A percentile compares a stretch with the other conserved stretches of the same genome.
phyloP scores from a whole-genome alignment of 2,329 filamentous ascomycete genomes.

The Alternaria novae-zelandiae region DNA sequence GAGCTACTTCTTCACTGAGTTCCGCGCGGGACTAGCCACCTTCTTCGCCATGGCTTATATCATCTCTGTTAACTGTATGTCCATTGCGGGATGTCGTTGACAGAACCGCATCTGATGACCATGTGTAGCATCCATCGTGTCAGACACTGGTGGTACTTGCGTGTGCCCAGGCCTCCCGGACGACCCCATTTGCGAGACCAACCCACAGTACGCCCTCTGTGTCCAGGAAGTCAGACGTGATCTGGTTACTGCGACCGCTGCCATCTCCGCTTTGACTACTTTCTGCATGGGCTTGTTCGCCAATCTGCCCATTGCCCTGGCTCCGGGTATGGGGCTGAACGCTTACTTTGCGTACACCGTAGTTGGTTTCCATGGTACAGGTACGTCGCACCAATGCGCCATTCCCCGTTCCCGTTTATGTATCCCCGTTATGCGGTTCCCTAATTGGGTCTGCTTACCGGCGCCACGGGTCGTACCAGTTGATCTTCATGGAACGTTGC shows the following conservation, averaged over 20 bases:
- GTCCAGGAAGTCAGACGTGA: conserved; percentile 71
- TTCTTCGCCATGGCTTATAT: conserved; percentile 62
- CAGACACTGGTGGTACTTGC: conserved; percentile 76
- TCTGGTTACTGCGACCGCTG: conserved; percentile 82
- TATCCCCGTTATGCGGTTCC: conserved; percentile 15
- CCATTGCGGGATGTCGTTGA: conserved; percentile 40
- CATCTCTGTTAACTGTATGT: conserved; percentile 65
- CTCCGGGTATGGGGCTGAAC: conserved; percentile 82
- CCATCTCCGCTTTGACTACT: conserved; percentile 78
- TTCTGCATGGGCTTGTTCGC: conserved; percentile 85
- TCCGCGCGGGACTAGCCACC: conserved; percentile 81
- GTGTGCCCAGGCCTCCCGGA: conserved; percentile 63
- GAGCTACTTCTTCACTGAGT: conserved; percentile 80
- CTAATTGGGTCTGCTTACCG: background rate
- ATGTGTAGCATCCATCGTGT: conserved; percentile 64
- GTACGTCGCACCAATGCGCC: conserved; percentile 43
- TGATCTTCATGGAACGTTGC: conserved; percentile 10
- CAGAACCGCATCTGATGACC: conserved; percentile 12
- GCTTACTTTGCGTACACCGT: conserved; percentile 86
- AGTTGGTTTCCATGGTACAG: conserved; percentile 77
- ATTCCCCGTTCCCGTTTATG: conserved; percentile 22
- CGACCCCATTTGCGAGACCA: conserved; percentile 59
- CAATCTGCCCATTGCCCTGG: conserved; percentile 77
- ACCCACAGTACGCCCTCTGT: conserved; percentile 70
- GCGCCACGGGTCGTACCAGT: conserved; percentile 2